Percentiles rank a stretch among this genome's conserved stretches.
Conservation (phyloP, 2,329 filamentous ascomycete genomes). For the Fusarium mangiferae region DNA sequence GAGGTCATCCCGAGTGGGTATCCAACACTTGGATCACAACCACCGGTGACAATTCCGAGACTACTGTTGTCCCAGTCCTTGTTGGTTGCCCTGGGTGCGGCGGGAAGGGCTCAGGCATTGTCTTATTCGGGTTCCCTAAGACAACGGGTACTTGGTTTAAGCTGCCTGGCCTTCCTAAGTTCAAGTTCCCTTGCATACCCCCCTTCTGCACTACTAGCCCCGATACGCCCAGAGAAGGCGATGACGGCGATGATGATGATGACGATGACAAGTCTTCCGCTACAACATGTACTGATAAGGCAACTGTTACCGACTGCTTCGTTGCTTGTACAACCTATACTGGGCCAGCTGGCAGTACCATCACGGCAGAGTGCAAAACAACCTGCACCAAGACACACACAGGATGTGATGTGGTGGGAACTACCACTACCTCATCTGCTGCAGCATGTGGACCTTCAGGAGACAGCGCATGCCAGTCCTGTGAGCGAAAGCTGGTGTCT, state of each 20-base stretch:
- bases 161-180: not conserved
- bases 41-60: conserved; percentile 10
- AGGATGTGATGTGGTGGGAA: conserved; percentile 11
- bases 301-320: conserved; percentile 28
- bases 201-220: not conserved
- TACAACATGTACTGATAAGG: conserved; percentile 13
- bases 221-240: not conserved
- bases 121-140: conserved; percentile 6
- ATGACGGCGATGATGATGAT: not conserved
- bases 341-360: not conserved
- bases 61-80: conserved; percentile 27
- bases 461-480: not conserved
- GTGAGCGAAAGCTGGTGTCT: not conserved
- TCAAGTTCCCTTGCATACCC: conserved; percentile 28
- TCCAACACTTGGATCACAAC: conserved; percentile 36
- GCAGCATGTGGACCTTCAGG: not conserved
- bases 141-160: not conserved
- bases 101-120: conserved; percentile 12
- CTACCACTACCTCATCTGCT: conserved; percentile 14
- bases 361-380: conserved; percentile 9
- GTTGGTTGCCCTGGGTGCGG: conserved; percentile 18
- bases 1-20: conserved; percentile 19
- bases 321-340: conserved; percentile 30
- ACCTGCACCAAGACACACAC: conserved; percentile 24
- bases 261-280: not conserved